Percentiles rank a stretch among this genome's conserved stretches.
These are phyloP conservation scores for Leccinum disarticulatum DNA, from an alignment of 768 basidiomycete species.

Conservation along the genomic window DNA sequence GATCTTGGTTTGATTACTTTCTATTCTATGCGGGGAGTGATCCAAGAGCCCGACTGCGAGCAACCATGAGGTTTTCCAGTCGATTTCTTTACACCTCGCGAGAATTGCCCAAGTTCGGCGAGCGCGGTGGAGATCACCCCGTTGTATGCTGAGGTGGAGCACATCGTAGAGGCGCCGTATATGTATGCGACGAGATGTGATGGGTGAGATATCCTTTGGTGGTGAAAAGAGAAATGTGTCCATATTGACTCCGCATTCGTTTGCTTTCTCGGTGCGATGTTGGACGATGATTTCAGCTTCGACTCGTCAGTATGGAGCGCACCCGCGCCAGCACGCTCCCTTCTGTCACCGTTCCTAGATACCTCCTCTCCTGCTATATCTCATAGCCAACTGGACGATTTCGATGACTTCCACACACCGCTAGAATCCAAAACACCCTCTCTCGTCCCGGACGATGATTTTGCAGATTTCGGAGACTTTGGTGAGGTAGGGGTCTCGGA, in stretches of 20 bases:
- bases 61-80: constrained; percentile 73
- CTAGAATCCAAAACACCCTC: constrained; percentile 43
- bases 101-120: constrained; percentile 73
- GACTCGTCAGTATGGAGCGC: constrained; percentile 74
- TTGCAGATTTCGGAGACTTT: constrained; percentile 88
- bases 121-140: constrained; percentile 62
- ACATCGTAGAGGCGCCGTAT: constrained; percentile 74
- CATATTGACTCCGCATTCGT: constrained; percentile 11
- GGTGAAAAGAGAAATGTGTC: constrained; percentile 64
- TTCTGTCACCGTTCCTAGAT: constrained; percentile 28
- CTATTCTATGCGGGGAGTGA: constrained; percentile 29
- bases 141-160: constrained; percentile 67
- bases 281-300: constrained; percentile 75
- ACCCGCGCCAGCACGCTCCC: constrained; percentile 35
- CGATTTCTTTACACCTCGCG: constrained; percentile 71
- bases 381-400: constrained; percentile 50
- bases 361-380: constrained; percentile 28
- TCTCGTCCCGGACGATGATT: constrained; percentile 62
- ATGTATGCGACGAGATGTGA: constrained; percentile 65
- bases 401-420: constrained; percentile 50
- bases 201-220: constrained; percentile 47
- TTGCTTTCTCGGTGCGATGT: constrained; percentile 25
- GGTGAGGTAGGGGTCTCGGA: constrained; percentile 55
- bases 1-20: constrained; percentile 38
- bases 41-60: constrained; percentile 60